Evolutionary conservation across 148 eudicot genomes (phyloP).

Genomic region (Dysphania ambrosioides): DNA sequence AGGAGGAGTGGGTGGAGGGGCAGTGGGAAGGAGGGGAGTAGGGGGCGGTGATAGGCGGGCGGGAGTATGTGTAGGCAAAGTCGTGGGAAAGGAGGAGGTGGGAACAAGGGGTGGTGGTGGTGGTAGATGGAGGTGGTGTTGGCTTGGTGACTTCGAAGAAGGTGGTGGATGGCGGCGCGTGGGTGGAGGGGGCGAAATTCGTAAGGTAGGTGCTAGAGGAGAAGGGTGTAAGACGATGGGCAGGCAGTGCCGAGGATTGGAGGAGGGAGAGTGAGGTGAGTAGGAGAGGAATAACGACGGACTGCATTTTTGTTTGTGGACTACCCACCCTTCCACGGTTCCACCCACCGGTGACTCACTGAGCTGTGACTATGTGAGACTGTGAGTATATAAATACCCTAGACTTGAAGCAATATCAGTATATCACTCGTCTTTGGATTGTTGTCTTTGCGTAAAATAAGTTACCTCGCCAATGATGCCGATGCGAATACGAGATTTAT

Average conservation of each 20-base stretch:
- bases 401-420: too few relatives aligned
- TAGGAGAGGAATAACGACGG: neutral
- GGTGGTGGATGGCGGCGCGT: conserved; percentile 29
- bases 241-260: conserved; percentile 31
- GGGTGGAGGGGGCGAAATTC: conserved; percentile 20
- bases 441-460: too few relatives aligned
- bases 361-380: too few relatives aligned
- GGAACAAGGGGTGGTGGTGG: conserved; percentile 60
- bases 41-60: conserved; percentile 47
- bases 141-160: conserved; percentile 63
- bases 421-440: too few relatives aligned
- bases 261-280: conserved; percentile 25
- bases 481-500: too few relatives aligned
- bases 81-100: conserved; percentile 58
- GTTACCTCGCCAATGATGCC: too few relatives aligned
- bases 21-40: conserved; percentile 65
- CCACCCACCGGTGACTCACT: too few relatives aligned
- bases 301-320: neutral
- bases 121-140: conserved; percentile 36
- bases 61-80: conserved; percentile 62
- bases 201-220: conserved; percentile 15
- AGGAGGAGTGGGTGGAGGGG: conserved; percentile 36
- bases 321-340: too few relatives aligned
- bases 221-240: conserved; percentile 11
- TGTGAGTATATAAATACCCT: too few relatives aligned